phyloP scores from a whole-genome alignment of 164 flowering plant genomes.

The Euptelea pleiosperma region DNA sequence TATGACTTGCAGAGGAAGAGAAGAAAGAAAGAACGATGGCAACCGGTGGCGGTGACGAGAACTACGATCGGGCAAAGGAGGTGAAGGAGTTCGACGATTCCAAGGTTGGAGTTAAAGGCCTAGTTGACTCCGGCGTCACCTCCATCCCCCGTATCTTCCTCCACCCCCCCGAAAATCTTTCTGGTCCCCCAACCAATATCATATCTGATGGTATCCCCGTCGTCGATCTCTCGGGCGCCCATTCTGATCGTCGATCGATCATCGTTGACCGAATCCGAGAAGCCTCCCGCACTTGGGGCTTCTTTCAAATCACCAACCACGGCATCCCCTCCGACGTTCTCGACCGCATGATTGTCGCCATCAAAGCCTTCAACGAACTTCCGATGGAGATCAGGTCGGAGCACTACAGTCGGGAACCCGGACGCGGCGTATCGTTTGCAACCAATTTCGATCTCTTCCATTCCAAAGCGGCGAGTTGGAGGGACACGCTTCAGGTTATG shows the following conservation, averaged over 20 bases:
- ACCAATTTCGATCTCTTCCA: constrained; percentile 41
- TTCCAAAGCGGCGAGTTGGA: constrained; percentile 60
- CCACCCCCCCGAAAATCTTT: constrained; percentile 44
- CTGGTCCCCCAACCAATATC: background rate
- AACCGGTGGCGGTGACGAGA: background rate
- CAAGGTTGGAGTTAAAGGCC: constrained; percentile 65
- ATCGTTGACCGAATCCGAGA: constrained; percentile 29
- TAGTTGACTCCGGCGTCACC: constrained; percentile 53
- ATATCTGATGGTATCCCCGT: constrained; percentile 25
- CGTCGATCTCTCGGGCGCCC: constrained; percentile 36
- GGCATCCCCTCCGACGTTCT: constrained; percentile 27
- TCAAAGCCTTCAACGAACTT: constrained; percentile 46
- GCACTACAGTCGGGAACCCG: constrained; percentile 30
- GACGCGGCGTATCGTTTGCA: constrained; percentile 24
- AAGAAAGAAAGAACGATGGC: background rate
- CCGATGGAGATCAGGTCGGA: constrained; percentile 29
- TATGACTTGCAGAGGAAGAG: too few relatives aligned
- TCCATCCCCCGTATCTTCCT: constrained; percentile 58
- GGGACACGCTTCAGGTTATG: constrained; percentile 41
- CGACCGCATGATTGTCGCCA: constrained; percentile 19
- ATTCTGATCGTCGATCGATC: constrained; percentile 16
- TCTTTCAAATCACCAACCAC: constrained; percentile 59
- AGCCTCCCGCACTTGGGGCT: constrained; percentile 39
- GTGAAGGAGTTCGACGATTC: constrained; percentile 61
- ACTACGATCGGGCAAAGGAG: constrained; percentile 34